Conservation (phyloP, 495 filamentous ascomycete species). For the Lineolata rhizophorae region DNA sequence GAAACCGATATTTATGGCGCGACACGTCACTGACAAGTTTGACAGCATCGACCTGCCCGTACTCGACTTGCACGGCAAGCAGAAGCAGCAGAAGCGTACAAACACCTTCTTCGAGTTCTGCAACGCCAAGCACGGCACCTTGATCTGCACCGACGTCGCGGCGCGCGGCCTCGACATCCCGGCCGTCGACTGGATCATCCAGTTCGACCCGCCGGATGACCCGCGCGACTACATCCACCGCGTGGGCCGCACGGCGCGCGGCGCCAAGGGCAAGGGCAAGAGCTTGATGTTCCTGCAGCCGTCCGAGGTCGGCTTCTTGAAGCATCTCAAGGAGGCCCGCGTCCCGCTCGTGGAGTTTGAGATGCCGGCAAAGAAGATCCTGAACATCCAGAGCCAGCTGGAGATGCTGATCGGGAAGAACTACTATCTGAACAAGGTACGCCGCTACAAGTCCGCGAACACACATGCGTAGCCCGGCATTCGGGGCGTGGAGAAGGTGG, state of each 20-base stretch:
- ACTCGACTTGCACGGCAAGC: slow-evolving; percentile 72
- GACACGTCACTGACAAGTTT: too few relatives aligned
- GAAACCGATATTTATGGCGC: too few relatives aligned
- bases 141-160: slow-evolving; percentile 94
- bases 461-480: too few relatives aligned
- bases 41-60: slow-evolving; percentile 89
- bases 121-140: slow-evolving; percentile 71
- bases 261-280: slow-evolving; percentile 59
- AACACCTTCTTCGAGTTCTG: slow-evolving; percentile 98
- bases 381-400: slow-evolving; percentile 85
- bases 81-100: slow-evolving; percentile 93
- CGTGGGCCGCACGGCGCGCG: slow-evolving; percentile 84
- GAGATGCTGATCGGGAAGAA: slow-evolving; percentile 87
- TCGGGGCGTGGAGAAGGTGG: too few relatives aligned
- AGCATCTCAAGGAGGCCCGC: slow-evolving; percentile 73
- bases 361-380: slow-evolving; percentile 75
- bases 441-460: slow-evolving; percentile 1
- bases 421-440: slow-evolving; percentile 82
- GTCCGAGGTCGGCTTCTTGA: slow-evolving; percentile 76
- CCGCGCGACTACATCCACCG: slow-evolving; percentile 90
- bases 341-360: slow-evolving; percentile 94
- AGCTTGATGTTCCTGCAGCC: slow-evolving; percentile 85
- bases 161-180: slow-evolving; percentile 88
- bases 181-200: slow-evolving; percentile 84
- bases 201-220: slow-evolving; percentile 83